A percentile compares a stretch with the other conserved stretches of the same genome.
Conservation (phyloP, 768 basidiomycete genomes). For the Tylopilus subfusipes region DNA sequence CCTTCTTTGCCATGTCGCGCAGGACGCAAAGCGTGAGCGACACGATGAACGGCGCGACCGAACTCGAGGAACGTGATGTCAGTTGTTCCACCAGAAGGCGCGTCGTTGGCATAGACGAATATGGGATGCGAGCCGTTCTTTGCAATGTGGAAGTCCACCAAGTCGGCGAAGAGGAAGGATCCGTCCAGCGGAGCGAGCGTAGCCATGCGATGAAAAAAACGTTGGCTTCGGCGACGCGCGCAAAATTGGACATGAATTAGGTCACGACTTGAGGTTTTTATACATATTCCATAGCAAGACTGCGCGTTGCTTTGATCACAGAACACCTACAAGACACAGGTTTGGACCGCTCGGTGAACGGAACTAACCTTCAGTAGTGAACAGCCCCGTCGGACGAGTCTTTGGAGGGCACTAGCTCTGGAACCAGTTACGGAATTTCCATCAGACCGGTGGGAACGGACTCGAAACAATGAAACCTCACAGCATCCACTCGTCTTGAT, state of each 20-base stretch:
- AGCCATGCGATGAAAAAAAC: not conserved
- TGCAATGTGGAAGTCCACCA: slow-evolving; percentile 23
- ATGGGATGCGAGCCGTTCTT: slow-evolving; percentile 12
- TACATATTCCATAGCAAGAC: not conserved
- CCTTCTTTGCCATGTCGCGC: slow-evolving; percentile 18
- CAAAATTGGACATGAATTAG: not conserved
- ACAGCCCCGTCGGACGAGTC: not conserved
- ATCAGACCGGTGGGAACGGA: not conserved
- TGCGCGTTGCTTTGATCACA: not conserved
- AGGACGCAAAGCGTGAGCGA: slow-evolving; percentile 25
- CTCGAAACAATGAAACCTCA: not conserved
- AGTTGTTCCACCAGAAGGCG: slow-evolving; percentile 4
- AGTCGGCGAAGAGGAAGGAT: slow-evolving; percentile 18
- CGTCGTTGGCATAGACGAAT: slow-evolving; percentile 16
- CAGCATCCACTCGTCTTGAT: too few relatives aligned
- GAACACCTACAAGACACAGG: not conserved
- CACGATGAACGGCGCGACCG: slow-evolving; percentile 31
- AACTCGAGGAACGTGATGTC: slow-evolving; percentile 25
- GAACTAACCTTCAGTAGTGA: not conserved
- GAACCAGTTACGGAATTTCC: not conserved
- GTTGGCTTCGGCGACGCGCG: not conserved
- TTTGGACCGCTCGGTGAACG: not conserved
- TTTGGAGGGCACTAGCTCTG: not conserved
- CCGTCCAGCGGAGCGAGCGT: slow-evolving; percentile 17
- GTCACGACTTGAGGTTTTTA: not conserved